Evolutionary conservation across 164 flowering plant genomes (phyloP), one percentile per base, ranked within the genome.

Genomic region (Nymphaea thermarum): DNA sequence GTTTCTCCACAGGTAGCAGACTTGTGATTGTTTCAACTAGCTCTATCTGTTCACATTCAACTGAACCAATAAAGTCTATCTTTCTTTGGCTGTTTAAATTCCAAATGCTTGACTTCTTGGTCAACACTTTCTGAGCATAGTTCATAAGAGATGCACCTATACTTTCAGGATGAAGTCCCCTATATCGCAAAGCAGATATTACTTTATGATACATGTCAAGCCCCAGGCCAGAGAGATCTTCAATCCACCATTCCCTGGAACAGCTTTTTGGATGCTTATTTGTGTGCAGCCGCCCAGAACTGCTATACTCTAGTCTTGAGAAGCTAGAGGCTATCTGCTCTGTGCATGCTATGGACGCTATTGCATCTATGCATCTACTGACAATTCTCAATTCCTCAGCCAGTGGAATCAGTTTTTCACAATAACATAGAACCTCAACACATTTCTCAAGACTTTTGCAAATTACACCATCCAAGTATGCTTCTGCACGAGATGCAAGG

Each of bases 271-370:
- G 76, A 53, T 82, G 91, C 72, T 79, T 78, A 80, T 80, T 85
- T 88, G 83, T 83, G 70, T 86, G 89, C 55, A 89, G 90, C 77
- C 96, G 78, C 4, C 96, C 97, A 3, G 96, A 89, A 79, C 92
- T 83, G 82, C 96, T 91, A 67, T 91, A 87, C 79, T 90, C 96
- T 65, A 89, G 73, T 45, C 91, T 85, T 3, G 94, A 89, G 73
- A 90, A 90, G 67, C 96, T 87, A 44, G 98, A 90, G 42, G 96
- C 96, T 68, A 89, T 89, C 70, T 89, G 96, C 80, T 93, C 98
- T 4, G 78, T 85, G 66, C 97, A 89, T 15, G 96, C 88, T 73
- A 87, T 93, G 63, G 93, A 82, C n/a, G 97, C 98, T 72, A 93
- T 83, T 5, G 93, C 86, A 61, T 93, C 96, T 4, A 86, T 80